A percentile compares a stretch with the other conserved stretches of the same genome.
Evolutionary conservation across 2,329 filamentous ascomycete genomes (phyloP).

Genomic region (Pseudocercospora musae): DNA sequence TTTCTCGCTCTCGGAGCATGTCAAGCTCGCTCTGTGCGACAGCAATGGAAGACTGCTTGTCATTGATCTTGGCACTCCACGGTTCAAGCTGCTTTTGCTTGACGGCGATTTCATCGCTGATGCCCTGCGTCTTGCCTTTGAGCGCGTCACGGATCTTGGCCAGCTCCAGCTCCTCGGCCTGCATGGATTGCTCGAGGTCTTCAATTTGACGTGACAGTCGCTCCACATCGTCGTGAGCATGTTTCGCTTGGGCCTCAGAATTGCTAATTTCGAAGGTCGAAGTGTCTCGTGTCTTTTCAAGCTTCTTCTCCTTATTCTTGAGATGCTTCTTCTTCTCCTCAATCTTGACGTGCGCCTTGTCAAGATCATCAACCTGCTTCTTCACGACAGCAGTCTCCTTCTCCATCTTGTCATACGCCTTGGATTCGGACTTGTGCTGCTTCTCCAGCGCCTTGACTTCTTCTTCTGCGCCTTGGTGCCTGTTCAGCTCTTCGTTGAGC

Average conservation of each 20-base stretch:
- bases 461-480: constrained; percentile 84
- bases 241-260: constrained; percentile 72
- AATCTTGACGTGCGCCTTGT: constrained; percentile 95
- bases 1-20: constrained; percentile 85
- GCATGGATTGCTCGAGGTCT: constrained; percentile 71
- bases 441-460: constrained; percentile 87
- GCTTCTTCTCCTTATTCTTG: constrained; percentile 84
- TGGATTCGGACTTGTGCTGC: constrained; percentile 75
- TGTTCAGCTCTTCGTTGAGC: constrained; percentile 82
- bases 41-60: constrained; percentile 89
- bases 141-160: constrained; percentile 77
- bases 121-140: constrained; percentile 91
- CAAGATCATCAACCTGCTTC: constrained; percentile 88
- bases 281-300: constrained; percentile 79
- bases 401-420: constrained; percentile 77
- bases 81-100: constrained; percentile 95
- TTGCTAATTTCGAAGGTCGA: constrained; percentile 72
- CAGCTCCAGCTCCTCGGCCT: constrained; percentile 77
- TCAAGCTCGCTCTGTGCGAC: constrained; percentile 93
- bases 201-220: constrained; percentile 71
- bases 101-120: constrained; percentile 85
- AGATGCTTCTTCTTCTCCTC: constrained; percentile 98
- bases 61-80: constrained; percentile 95
- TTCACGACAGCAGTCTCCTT: constrained; percentile 74
- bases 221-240: constrained; percentile 75